Conservation (phyloP, 352 stramenopile species). For the Peronospora destructor region DNA sequence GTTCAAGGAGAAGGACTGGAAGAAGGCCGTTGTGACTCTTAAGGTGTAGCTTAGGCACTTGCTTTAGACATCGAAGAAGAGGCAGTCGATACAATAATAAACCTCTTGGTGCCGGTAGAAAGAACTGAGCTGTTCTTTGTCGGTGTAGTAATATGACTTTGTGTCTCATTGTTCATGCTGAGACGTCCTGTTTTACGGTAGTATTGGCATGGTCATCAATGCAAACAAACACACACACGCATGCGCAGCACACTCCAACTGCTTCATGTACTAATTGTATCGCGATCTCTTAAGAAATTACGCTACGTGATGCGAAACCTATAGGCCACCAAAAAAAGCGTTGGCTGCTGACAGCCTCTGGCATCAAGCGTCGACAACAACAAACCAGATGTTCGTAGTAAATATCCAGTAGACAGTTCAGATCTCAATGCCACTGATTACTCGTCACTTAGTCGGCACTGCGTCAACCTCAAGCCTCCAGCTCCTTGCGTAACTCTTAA, state of each 20-base stretch:
- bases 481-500: constrained; percentile 36
- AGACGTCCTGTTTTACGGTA: no score
- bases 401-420: constrained; percentile 1
- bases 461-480: constrained; percentile 12
- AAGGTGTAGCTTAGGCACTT: constrained; percentile 49
- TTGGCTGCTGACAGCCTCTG: constrained; percentile 6
- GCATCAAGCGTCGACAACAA: constrained; percentile 2
- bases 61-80: constrained; percentile 1
- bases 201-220: not conserved
- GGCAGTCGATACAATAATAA: constrained; percentile 6
- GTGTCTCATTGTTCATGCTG: no score
- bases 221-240: constrained; percentile 17
- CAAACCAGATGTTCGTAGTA: not conserved
- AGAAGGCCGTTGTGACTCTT: constrained; percentile 89
- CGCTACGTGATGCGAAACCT: constrained; percentile 39
- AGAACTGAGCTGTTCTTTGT: not conserved
- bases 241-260: constrained; percentile 15
- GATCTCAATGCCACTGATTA: not conserved
- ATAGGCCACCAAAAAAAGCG: constrained; percentile 25
- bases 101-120: constrained; percentile 10
- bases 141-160: no score
- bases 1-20: constrained; percentile 91
- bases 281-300: constrained; percentile 47
- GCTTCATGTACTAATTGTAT: constrained; percentile 49
- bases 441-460: constrained; percentile 3